Conservation (phyloP, 2,329 filamentous ascomycete species). For the Colletotrichum tabaci region DNA sequence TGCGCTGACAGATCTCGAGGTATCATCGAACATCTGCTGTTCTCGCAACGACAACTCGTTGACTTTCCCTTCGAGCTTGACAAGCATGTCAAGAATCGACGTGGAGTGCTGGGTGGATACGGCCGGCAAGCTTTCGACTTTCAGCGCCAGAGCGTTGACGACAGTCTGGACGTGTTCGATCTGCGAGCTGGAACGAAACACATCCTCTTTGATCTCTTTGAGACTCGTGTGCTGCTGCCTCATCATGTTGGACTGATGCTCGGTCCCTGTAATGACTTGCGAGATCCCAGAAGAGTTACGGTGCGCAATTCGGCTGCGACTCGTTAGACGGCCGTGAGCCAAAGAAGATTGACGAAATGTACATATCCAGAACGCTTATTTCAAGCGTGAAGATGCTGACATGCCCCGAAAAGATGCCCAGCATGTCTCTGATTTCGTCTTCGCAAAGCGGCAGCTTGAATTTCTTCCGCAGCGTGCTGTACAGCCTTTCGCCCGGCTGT, state of each 20-base stretch:
- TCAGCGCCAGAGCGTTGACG: background rate
- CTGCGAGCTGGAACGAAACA: background rate
- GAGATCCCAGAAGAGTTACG: background rate
- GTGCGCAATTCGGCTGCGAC: background rate
- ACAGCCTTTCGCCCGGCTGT: background rate
- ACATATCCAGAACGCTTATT: background rate
- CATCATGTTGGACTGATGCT: background rate
- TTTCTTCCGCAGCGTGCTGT: background rate
- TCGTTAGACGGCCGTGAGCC: background rate
- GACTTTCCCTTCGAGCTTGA: background rate
- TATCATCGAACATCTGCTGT: background rate
- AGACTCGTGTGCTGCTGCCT: background rate
- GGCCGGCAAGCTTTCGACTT: background rate
- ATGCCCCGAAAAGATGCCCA: background rate
- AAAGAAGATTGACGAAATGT: background rate
- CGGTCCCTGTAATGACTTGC: background rate
- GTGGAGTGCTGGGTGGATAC: background rate
- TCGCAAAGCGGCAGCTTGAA: background rate
- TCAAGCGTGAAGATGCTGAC: background rate
- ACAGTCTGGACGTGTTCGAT: conserved; percentile 4
- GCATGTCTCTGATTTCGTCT: background rate
- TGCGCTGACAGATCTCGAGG: background rate
- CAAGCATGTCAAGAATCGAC: background rate
- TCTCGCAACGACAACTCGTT: background rate
- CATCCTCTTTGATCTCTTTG: background rate